phyloP scores from a whole-genome alignment of 2,329 filamentous ascomycete genomes.

The Raffaelea deltoideospora region DNA sequence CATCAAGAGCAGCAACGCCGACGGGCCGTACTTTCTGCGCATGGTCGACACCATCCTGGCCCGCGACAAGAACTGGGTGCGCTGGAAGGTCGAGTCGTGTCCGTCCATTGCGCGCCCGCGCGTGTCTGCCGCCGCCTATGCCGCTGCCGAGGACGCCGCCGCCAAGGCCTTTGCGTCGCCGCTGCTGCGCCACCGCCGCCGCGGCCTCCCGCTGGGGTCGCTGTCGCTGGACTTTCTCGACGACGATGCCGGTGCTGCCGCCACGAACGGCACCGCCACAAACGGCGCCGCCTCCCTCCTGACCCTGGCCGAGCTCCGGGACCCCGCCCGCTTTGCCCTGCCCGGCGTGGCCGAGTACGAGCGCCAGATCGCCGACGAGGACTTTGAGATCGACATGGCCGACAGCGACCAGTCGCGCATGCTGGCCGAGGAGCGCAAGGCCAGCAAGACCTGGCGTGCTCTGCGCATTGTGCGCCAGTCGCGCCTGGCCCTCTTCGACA shows the following conservation, averaged over 20 bases:
- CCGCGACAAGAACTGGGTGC: conserved; percentile 95
- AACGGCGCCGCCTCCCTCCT: conserved; percentile 29
- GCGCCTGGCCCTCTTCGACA: conserved; percentile 68
- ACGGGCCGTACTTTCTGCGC: conserved; percentile 86
- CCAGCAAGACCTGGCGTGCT: conserved; percentile 82
- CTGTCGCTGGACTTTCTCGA: conserved; percentile 66
- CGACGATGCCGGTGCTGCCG: conserved; percentile 43
- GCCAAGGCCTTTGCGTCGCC: conserved; percentile 51
- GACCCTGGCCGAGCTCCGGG: conserved; percentile 59
- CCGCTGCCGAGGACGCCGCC: conserved; percentile 51
- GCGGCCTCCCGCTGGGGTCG: conserved; percentile 54
- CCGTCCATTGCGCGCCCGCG: conserved; percentile 67
- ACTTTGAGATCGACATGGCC: conserved; percentile 78
- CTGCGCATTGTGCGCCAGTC: conserved; percentile 63
- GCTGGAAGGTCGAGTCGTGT: conserved; percentile 94
- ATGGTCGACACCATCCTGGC: conserved; percentile 95
- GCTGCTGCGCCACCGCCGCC: conserved; percentile 45
- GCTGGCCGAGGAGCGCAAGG: conserved; percentile 51
- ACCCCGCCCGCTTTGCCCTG: conserved; percentile 45
- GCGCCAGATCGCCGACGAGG: conserved; percentile 58
- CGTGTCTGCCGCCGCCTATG: conserved; percentile 53
- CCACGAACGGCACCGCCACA: too few relatives aligned
- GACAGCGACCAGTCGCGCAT: conserved; percentile 43
- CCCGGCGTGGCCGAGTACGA: conserved; percentile 59
- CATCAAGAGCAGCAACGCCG: conserved; percentile 55